A percentile compares a stretch with the other conserved stretches of the same genome.
Conservation (phyloP, 805 yeast genomes). For the Cephaloascus albidus region DNA sequence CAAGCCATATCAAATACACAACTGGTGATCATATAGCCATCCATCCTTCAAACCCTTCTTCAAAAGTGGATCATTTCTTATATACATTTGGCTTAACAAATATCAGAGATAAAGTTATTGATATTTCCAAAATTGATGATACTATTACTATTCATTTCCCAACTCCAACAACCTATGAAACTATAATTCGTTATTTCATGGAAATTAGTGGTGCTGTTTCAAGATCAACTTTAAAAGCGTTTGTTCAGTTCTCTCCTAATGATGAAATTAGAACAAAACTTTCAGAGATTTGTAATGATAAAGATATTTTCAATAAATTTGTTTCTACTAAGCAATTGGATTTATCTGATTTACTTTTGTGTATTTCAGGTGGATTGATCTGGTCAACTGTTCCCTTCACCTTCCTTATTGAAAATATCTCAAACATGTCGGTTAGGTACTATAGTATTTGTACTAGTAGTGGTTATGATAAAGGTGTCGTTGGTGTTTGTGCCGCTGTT, state of each 20-base stretch:
- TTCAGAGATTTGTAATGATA: conserved; percentile 53
- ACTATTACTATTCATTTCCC: conserved; percentile 59
- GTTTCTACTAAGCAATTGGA: conserved; percentile 57
- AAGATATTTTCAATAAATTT: conserved; percentile 54
- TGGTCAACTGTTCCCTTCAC: conserved; percentile 81
- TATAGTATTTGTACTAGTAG: conserved; percentile 94
- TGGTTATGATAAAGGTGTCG: conserved; percentile 57
- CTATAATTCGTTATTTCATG: conserved; percentile 76
- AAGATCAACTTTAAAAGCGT: conserved; percentile 67
- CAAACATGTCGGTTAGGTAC: conserved; percentile 86
- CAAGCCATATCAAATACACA: conserved; percentile 67
- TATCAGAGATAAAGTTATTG: conserved; percentile 47
- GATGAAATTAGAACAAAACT: conserved; percentile 42
- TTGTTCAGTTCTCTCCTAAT: conserved; percentile 77
- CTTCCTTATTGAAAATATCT: conserved; percentile 71
- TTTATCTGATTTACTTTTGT: conserved; percentile 63
- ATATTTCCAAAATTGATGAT: conserved; percentile 60
- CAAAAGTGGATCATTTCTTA: conserved; percentile 60
- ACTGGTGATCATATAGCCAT: conserved; percentile 96
- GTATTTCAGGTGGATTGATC: conserved; percentile 50
- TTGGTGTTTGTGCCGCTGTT: conserved; percentile 88
- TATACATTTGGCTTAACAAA: conserved; percentile 49
- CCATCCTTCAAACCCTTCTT: conserved; percentile 86
- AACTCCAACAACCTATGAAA: conserved; percentile 80
- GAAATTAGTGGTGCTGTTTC: conserved; percentile 93